Evolutionary conservation across 2,329 filamentous ascomycete genomes (phyloP), one percentile per base, ranked within the genome.

Genomic region (Coniochaeta ligniaria): DNA sequence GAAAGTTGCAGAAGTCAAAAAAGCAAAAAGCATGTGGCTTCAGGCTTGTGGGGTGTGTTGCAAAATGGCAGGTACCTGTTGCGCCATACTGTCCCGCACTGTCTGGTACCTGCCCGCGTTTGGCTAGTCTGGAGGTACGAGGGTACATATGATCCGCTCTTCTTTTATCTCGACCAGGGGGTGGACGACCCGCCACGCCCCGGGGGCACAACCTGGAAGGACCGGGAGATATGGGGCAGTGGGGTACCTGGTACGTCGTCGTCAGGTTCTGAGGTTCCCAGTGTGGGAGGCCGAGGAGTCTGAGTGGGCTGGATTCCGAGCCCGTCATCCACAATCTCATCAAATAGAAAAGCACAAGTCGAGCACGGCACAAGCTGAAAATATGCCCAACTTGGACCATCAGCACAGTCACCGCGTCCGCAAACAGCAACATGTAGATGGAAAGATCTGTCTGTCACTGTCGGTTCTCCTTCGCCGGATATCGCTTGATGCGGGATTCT

Each of bases 21-120:
- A 52, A 52, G 47, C 22, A 52, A 52, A 52, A 52, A 52, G 47
- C 47, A 52, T 52, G 47, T 52, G 47, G 47, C 47, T 52, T 52
- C 47, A 52, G 47, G 14, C 43, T 11, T 52, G 47, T 52, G 47
- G 47, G 47, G 47, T 31, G 47, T 31, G 24, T 52, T 31, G 47
- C 47, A 52, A 52, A 52, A 52, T 17, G 22, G 26, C 2, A 52
- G 47, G 47, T 52, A 52, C 47, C 47, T 52, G 2, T 52, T 52
- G 47, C 47, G 47, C 47, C 22, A 52, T 52, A 52, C 47, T 52
- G 47, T 52, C 22, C 47, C 47, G 47, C 47, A 52, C 47, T 52
- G 47, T 52, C 22, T 17, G 24, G 47, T 52, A 52, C 47, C 47
- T 28, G 14, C 16, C 9, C n/a, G 47, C 24, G 6, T 52, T 26